Evolutionary conservation across 257 asterid genomes (phyloP), one percentile per base, ranked within the genome.

Genomic region (Nicotiana paniculata): DNA sequence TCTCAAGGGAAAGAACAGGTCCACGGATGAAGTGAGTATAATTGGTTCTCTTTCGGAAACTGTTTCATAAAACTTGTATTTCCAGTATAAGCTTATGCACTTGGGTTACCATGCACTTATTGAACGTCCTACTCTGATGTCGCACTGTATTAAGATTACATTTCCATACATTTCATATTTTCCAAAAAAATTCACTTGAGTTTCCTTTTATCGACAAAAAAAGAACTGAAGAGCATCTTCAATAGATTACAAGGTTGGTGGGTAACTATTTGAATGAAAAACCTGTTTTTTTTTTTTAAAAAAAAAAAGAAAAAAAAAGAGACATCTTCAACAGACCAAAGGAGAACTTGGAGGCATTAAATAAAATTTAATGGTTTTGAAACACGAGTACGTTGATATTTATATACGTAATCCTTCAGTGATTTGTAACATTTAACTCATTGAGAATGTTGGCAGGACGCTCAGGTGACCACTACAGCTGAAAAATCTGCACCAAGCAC

Each of bases 401-500:
- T 24, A 46, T 24, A 72, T 12, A 0, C 26, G 79, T 17, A 46
- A 55, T 59, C 21, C 8, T 43, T 82, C 63, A 2, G 9, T 37
- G 10, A 39, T 64, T 9, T 4, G 8, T 26, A 9, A 66, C 46
- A 46, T 24, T 81, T 80, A 66, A 78, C 18, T 80, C 11, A 80
- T 81, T 59, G 51, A 43, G 68, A 37, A 16, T 15, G n/a, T 59
- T 57, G 16, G 33, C 12, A 48, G 77, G 65, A 59, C 28, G 51
- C 26, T 65, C 85, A 78, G 85, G 58, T 82, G 26, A 55, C 62
- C 6, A 8, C 82, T 18, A 77, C 32, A 58, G 85, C 54, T 55
- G 85, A 58, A 82, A 63, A 79, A 37, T 33, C 48, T 57, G 15
- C 68, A 72, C 77, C 48, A 18, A 87, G 83, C 64, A 24, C 81